Conservation (phyloP, 1,284 basidiomycete species). For the Puccinia triticina region DNA sequence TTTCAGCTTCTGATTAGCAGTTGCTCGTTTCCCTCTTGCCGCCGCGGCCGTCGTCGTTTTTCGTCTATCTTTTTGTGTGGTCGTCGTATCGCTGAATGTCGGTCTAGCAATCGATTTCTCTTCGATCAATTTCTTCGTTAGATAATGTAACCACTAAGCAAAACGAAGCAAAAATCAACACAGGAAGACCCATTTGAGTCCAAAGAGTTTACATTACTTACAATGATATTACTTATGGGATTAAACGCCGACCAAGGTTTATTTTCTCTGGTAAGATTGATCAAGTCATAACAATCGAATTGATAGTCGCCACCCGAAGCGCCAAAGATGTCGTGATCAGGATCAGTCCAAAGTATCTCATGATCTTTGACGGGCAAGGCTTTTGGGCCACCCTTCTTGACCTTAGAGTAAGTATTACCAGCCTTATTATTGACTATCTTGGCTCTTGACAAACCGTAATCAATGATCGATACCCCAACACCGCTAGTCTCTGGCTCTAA, state of each 20-base stretch:
- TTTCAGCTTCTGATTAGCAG: background rate
- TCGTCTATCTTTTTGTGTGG: background rate
- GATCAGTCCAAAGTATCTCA: constrained; percentile 43
- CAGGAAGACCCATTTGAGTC: background rate
- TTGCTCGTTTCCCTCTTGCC: background rate
- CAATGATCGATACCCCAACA: constrained; percentile 29
- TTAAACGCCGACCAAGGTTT: constrained; percentile 34
- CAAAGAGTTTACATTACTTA: constrained; percentile 13
- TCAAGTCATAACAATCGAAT: constrained; percentile 47
- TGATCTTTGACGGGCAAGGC: background rate
- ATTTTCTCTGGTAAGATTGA: constrained; percentile 20
- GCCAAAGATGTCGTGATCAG: constrained; percentile 50
- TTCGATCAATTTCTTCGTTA: constrained; percentile 39
- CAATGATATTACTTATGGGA: constrained; percentile 42
- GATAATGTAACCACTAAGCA: constrained; percentile 49
- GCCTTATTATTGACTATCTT: constrained; percentile 15
- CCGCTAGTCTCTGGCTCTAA: background rate
- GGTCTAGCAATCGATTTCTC: constrained; percentile 31
- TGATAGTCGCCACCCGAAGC: constrained; percentile 39
- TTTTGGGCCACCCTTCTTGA: background rate
- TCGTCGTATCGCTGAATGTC: background rate
- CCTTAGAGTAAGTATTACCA: background rate
- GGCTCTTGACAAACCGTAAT: constrained; percentile 46
- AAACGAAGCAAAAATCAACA: constrained; percentile 1
- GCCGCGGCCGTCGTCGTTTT: background rate